Percentiles rank a stretch among this genome's conserved stretches.
Evolutionary conservation across 768 basidiomycete species (phyloP).

Genomic region (Auricularia cornea): DNA sequence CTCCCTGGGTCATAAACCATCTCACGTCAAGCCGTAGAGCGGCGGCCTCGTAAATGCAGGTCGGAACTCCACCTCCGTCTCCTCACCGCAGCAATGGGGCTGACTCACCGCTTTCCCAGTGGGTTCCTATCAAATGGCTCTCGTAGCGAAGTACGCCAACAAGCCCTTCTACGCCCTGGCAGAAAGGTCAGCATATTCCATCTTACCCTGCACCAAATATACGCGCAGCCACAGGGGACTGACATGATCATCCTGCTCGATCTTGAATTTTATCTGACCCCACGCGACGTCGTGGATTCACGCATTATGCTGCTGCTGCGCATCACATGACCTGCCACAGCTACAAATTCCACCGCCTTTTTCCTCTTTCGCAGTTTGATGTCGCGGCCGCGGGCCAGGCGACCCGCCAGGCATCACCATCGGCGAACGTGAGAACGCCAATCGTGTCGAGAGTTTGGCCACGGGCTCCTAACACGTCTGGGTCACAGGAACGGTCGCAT

Average conservation of each 20-base stretch:
- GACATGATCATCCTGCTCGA: background rate
- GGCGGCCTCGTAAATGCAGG: constrained; percentile 80
- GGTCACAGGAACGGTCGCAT: background rate
- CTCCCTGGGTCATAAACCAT: background rate
- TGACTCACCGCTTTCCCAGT: constrained; percentile 28
- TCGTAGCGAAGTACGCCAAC: constrained; percentile 87
- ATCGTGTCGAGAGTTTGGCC: background rate
- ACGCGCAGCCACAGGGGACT: constrained; percentile 2
- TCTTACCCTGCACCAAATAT: background rate
- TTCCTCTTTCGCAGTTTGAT: constrained; percentile 87
- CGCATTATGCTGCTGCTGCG: constrained; percentile 5
- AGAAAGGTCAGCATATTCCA: constrained; percentile 57
- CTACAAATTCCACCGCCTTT: constrained; percentile 96
- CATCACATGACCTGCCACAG: constrained; percentile 31
- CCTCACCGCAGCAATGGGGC: background rate
- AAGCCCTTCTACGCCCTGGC: constrained; percentile 96
- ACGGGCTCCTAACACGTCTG: background rate
- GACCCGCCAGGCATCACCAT: background rate
- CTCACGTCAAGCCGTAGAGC: constrained; percentile 27
- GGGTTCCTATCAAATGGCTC: constrained; percentile 93
- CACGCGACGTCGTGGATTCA: background rate
- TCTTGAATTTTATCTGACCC: background rate
- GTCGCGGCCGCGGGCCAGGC: constrained; percentile 44
- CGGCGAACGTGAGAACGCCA: background rate
- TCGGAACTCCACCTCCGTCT: background rate